Evolutionary conservation across 371 early-diverging fungal species (phyloP).

Genomic region (Basidiobolus meristosporus): DNA sequence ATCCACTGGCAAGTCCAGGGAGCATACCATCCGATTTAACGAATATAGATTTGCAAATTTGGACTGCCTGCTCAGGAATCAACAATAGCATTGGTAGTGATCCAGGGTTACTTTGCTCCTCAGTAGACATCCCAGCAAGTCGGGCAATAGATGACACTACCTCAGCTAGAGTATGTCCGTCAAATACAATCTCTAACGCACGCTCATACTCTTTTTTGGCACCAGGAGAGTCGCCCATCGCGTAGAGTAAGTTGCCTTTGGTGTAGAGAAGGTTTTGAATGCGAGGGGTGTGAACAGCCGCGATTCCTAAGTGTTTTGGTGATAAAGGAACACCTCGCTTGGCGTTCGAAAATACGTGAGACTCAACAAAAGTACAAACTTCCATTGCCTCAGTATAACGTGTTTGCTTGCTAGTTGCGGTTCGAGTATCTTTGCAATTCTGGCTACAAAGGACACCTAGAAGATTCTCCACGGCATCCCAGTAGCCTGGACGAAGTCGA

Average conservation of each 20-base stretch:
- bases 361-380: slow-evolving; percentile 64
- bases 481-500: slow-evolving; percentile 66
- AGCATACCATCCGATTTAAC: slow-evolving; percentile 34
- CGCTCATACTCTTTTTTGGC: slow-evolving; percentile 60
- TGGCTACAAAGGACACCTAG: slow-evolving; percentile 66
- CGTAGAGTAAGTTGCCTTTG: slow-evolving; percentile 63
- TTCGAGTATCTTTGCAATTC: too few species aligned
- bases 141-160: slow-evolving; percentile 20
- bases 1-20: slow-evolving; percentile 30
- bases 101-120: too few species aligned
- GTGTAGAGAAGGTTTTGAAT: slow-evolving; percentile 64
- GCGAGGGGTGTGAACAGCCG: slow-evolving; percentile 30
- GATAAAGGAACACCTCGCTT: too few species aligned
- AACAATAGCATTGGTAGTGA: slow-evolving; percentile 33
- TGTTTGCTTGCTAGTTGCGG: slow-evolving; percentile 9
- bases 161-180: slow-evolving; percentile 32
- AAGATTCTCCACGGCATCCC: slow-evolving; percentile 82
- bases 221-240: slow-evolving; percentile 46
- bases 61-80: slow-evolving; percentile 40
- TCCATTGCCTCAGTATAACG: slow-evolving; percentile 57
- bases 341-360: slow-evolving; percentile 30
- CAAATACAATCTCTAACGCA: slow-evolving; percentile 55
- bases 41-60: slow-evolving; percentile 32
- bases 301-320: slow-evolving; percentile 5
- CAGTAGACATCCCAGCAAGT: too few species aligned